A percentile compares a stretch with the other conserved stretches of the same genome.
Conservation (phyloP, 768 basidiomycete species). For the Boletellus ananas region DNA sequence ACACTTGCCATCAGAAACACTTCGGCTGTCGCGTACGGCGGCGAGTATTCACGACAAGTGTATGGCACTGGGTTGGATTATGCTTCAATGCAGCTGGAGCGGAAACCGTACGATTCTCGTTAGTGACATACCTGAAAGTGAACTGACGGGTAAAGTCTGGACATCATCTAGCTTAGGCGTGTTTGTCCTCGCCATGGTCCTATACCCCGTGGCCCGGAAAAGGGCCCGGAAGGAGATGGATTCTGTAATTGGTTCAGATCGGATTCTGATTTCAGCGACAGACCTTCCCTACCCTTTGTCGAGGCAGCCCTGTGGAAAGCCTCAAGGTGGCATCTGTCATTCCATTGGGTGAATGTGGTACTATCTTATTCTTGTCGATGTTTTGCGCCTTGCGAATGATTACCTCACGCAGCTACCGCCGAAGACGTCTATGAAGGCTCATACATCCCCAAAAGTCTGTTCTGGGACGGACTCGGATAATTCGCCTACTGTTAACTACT, state of each 20-base stretch:
- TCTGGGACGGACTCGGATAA: background rate
- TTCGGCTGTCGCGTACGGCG: slow-evolving; percentile 23
- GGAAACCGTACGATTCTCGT: slow-evolving; percentile 21
- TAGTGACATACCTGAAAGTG: background rate
- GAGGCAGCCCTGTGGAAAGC: slow-evolving; percentile 23
- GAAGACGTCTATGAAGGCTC: slow-evolving; percentile 25
- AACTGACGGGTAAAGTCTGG: slow-evolving; percentile 6
- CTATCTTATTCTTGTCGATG: background rate
- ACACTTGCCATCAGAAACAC: slow-evolving; percentile 18
- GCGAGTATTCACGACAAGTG: slow-evolving; percentile 4
- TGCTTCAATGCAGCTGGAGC: slow-evolving; percentile 17
- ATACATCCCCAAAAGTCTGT: slow-evolving; percentile 24
- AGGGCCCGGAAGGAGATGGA: slow-evolving; percentile 26
- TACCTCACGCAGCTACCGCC: slow-evolving; percentile 20
- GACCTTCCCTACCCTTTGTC: slow-evolving; percentile 22
- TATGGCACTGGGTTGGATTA: background rate
- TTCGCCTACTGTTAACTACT: background rate
- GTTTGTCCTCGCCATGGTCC: slow-evolving; percentile 29
- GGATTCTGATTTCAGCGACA: slow-evolving; percentile 22
- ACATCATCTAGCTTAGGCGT: slow-evolving; percentile 19
- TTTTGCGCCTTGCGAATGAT: slow-evolving; percentile 7
- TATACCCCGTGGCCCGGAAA: slow-evolving; percentile 23
- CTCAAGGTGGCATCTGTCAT: slow-evolving; percentile 20
- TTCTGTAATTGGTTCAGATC: slow-evolving; percentile 15
- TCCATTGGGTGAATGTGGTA: slow-evolving; percentile 18